Evolutionary conservation across 371 early-diverging fungal genomes (phyloP), one percentile per base, ranked within the genome.

Genomic region (Circinella minor): DNA sequence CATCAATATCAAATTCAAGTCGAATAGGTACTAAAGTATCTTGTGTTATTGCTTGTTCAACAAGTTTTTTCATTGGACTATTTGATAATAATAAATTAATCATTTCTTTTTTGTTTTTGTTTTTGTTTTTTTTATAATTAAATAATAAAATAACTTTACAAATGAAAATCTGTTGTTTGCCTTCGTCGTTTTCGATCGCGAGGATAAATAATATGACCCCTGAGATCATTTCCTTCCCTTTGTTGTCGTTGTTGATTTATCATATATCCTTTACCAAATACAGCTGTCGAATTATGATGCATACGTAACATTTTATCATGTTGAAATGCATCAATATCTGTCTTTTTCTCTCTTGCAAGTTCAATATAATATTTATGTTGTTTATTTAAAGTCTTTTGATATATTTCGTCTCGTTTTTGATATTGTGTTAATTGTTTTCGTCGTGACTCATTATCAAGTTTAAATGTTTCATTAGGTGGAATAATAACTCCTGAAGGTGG

Each of bases 1-100:
- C 94, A 65, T 96, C 96, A 3, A 94, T 74, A 48, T 98, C 97
- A 68, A 97, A 74, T 69, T 97, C 97, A n/a, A 98, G 71, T 34
- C 92, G 86, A 55, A 98, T 95, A 2, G 98, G 98, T 0, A 96
- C 91, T 59, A 98, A 71, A 6, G 74, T 74, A 70, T 92, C 93
- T 66, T 86, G 88, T 61, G 83, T 81, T 20, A 82, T 70, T 10
- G 88, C 83, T 61, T 91, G 89, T 67, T 90, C 90, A 54, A 80
- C 81, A 5, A 88, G 80, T 46, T 85, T 83, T 36, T 87, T 83
- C 36, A 83, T 61, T 36, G 75, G 51, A 39, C 80, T 82, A 70
- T 9, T 43, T 2, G 59, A 61, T 6, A 27, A 54, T 7, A 46
- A 37, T 10, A 14, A 18, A 27, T 59, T 59, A 6, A 13, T 2